Conservation (phyloP, 768 basidiomycete species). For the Calocybe indica region DNA sequence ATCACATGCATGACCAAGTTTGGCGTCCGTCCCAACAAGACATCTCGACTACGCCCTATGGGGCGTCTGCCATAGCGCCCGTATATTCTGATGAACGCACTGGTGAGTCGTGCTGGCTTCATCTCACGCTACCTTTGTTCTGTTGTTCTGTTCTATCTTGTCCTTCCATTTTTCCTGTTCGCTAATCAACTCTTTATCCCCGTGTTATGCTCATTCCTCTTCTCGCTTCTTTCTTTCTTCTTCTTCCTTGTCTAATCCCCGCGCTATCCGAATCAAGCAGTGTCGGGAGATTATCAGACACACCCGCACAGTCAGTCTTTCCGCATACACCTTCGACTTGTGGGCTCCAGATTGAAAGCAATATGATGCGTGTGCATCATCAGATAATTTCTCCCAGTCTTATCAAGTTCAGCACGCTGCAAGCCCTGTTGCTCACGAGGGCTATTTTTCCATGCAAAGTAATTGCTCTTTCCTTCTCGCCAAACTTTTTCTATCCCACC, state of each 20-base stretch:
- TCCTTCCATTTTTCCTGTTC: background rate
- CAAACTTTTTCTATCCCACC: no score
- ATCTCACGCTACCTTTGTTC: background rate
- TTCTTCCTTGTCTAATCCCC: no score
- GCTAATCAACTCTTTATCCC: no score
- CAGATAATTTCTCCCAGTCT: no score
- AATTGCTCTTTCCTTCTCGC: no score
- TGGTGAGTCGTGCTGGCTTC: constrained; percentile 28
- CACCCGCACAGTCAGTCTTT: constrained; percentile 23
- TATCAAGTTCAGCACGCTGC: no score
- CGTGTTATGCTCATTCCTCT: no score
- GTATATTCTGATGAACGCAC: constrained; percentile 56
- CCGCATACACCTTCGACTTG: background rate
- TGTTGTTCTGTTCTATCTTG: constrained; percentile 4
- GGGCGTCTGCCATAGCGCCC: constrained; percentile 34
- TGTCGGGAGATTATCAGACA: constrained; percentile 36
- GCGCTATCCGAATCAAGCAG: constrained; percentile 16
- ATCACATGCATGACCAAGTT: no score
- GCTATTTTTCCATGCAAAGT: no score
- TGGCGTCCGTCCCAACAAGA: constrained; percentile 6
- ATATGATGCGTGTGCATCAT: constrained; percentile 4
- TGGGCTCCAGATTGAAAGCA: background rate
- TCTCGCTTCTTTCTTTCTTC: no score
- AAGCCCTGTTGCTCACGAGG: no score
- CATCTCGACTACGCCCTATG: constrained; percentile 31